These are phyloP conservation scores for Daldinia caldariorum DNA, from an alignment of 495 filamentous ascomycete species.

Conservation along the genomic window DNA sequence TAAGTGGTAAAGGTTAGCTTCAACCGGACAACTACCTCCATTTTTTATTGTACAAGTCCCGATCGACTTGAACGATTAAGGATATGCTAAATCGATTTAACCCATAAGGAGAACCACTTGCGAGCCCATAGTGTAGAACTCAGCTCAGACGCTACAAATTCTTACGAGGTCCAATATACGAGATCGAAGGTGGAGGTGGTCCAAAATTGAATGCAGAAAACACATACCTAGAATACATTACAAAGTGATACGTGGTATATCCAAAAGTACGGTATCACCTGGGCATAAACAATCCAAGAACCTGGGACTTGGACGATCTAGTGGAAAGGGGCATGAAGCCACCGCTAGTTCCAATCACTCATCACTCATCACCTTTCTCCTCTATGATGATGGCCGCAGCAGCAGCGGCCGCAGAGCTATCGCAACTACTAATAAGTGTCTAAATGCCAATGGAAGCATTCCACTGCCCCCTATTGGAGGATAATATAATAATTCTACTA, in stretches of 20 bases:
- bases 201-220: neutral
- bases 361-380: slow-evolving; percentile 13
- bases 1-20: neutral
- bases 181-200: slow-evolving; percentile 18
- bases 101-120: slow-evolving; percentile 17
- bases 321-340: slow-evolving; percentile 30
- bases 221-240: no score
- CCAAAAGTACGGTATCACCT: slow-evolving; percentile 2
- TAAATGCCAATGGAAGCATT: slow-evolving; percentile 21
- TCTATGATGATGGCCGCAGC: slow-evolving; percentile 36
- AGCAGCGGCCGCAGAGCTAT: slow-evolving; percentile 32
- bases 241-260: neutral
- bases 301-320: neutral
- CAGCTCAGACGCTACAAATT: neutral
- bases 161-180: slow-evolving; percentile 20
- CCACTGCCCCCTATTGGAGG: slow-evolving; percentile 29
- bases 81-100: slow-evolving; percentile 2
- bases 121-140: slow-evolving; percentile 6
- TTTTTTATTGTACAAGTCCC: neutral
- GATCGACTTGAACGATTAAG: neutral
- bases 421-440: neutral
- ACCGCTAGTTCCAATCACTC: slow-evolving; percentile 38
- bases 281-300: slow-evolving; percentile 21
- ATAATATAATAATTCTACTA: slow-evolving; percentile 19
- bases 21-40: slow-evolving; percentile 9